Conservation (phyloP, 495 filamentous ascomycete genomes). For the Hyaloscypha variabilis region DNA sequence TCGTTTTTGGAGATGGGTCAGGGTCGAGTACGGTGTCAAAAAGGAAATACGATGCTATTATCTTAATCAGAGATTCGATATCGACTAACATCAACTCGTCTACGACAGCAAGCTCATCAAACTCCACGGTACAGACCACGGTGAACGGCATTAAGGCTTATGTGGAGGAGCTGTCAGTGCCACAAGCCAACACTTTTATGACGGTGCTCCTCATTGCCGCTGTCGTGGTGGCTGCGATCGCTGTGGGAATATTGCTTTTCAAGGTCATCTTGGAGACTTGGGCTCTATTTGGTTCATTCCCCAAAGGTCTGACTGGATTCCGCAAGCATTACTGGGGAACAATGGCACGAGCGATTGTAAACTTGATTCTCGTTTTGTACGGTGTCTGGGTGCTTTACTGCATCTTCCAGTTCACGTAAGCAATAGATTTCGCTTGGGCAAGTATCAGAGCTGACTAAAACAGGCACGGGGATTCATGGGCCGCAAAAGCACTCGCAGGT, state of each 20-base stretch:
- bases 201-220: slow-evolving; percentile 87
- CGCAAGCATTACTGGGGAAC: slow-evolving; percentile 95
- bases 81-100: slow-evolving; percentile 29
- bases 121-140: slow-evolving; percentile 30
- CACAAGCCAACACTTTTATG: slow-evolving; percentile 93
- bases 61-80: slow-evolving; percentile 52
- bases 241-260: slow-evolving; percentile 83
- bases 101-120: slow-evolving; percentile 40
- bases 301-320: slow-evolving; percentile 78
- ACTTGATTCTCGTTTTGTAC: slow-evolving; percentile 89
- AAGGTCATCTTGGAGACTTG: slow-evolving; percentile 93
- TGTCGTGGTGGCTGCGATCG: slow-evolving; percentile 82
- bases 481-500: slow-evolving; percentile 81
- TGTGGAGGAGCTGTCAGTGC: slow-evolving; percentile 77
- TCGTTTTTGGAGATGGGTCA: slow-evolving; percentile 61
- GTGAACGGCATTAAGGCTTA: slow-evolving; percentile 69
- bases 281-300: slow-evolving; percentile 88
- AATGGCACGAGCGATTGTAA: slow-evolving; percentile 84
- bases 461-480: slow-evolving; percentile 90
- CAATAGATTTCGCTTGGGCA: not conserved
- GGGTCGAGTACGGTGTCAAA: slow-evolving; percentile 44
- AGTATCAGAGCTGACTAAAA: not conserved
- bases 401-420: slow-evolving; percentile 82
- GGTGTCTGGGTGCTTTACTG: slow-evolving; percentile 96
- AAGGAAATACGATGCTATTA: slow-evolving; percentile 48